A percentile compares a stretch with the other conserved stretches of the same genome.
phyloP scores from a whole-genome alignment of 305 asterid genomes.

The Fraxinus dipetala region DNA sequence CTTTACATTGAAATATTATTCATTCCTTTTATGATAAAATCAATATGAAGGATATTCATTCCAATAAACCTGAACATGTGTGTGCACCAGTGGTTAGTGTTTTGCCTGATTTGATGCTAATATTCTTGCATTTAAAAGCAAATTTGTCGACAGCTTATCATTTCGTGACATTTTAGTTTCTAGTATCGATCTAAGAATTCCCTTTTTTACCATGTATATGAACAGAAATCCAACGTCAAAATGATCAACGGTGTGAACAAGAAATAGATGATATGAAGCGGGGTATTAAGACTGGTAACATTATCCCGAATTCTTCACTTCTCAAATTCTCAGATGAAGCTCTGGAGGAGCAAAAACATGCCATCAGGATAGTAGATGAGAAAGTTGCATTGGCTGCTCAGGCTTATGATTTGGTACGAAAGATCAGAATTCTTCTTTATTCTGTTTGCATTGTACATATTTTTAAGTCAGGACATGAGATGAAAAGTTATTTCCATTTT shows the following conservation, averaged over 20 bases:
- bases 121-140: too few species aligned
- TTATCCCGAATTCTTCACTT: constrained; percentile 66
- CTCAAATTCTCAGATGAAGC: constrained; percentile 83
- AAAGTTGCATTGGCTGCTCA: constrained; percentile 81
- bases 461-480: not conserved
- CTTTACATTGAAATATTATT: not conserved
- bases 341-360: constrained; percentile 92
- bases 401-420: constrained; percentile 81
- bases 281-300: constrained; percentile 62
- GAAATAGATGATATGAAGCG: constrained; percentile 83
- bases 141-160: not conserved
- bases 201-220: constrained; percentile 18
- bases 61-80: not conserved
- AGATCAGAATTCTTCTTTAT: not conserved
- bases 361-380: constrained; percentile 89
- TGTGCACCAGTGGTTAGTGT: not conserved
- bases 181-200: not conserved
- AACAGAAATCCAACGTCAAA: constrained; percentile 77
- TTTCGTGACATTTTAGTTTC: not conserved
- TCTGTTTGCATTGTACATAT: not conserved
- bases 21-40: not conserved
- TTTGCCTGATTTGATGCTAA: not conserved
- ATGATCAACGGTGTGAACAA: constrained; percentile 78
- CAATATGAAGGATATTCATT: not conserved
- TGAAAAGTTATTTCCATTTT: not conserved